Conservation (phyloP, 805 yeast species). For the Ogataea saltuana region DNA sequence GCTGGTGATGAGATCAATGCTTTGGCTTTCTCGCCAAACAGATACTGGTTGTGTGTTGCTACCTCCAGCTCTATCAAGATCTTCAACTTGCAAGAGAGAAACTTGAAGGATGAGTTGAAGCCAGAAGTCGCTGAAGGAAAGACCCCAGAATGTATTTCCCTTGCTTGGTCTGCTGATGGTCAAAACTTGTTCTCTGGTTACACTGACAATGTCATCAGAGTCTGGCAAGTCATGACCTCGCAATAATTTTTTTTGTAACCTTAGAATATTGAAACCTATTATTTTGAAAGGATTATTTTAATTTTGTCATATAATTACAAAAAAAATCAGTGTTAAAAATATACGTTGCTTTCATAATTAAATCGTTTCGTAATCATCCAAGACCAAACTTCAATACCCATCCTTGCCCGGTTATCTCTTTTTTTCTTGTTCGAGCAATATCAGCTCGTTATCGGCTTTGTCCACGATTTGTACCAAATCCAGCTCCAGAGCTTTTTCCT, state of each 20-base stretch:
- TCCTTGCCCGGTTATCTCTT: no score
- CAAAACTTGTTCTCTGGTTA: slow-evolving; percentile 99
- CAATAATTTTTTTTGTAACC: slow-evolving; percentile 33
- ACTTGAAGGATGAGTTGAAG: slow-evolving; percentile 93
- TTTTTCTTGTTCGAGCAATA: slow-evolving; percentile 28
- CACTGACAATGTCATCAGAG: slow-evolving; percentile 99
- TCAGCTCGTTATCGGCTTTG: slow-evolving; percentile 65
- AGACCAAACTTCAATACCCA: no score
- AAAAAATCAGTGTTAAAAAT: slow-evolving; percentile 13
- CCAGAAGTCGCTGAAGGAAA: slow-evolving; percentile 96
- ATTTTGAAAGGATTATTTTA: slow-evolving; percentile 15
- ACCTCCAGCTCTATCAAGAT: slow-evolving; percentile 97
- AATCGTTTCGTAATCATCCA: no score
- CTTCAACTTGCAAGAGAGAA: slow-evolving; percentile 95
- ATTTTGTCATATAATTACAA: slow-evolving; percentile 18
- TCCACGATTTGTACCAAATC: slow-evolving; percentile 61
- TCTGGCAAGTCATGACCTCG: slow-evolving; percentile 99
- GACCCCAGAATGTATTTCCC: slow-evolving; percentile 97
- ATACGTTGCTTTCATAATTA: slow-evolving; percentile 2
- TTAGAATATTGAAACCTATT: slow-evolving; percentile 13
- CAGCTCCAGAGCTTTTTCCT: slow-evolving; percentile 66
- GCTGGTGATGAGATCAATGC: slow-evolving; percentile 98
- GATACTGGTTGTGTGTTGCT: slow-evolving; percentile 99
- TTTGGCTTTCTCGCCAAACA: slow-evolving; percentile 99
- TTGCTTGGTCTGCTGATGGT: slow-evolving; percentile 99